These are phyloP conservation scores for Cymbopogon flexuosus DNA, from an alignment of 202 grass and related monocot species.

Conservation along the genomic window DNA sequence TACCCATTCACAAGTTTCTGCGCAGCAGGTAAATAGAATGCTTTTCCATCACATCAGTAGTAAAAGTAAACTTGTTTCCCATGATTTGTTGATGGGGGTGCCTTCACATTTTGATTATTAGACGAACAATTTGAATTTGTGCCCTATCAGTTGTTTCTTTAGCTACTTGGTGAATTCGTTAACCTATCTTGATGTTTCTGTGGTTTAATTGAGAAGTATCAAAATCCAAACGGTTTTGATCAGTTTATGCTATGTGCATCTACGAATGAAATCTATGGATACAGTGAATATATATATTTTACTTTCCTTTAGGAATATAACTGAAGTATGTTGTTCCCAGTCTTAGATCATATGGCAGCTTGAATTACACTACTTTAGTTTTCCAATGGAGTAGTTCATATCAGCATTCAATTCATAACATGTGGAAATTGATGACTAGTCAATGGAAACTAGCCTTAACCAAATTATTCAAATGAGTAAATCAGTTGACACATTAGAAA, in stretches of 20 bases:
- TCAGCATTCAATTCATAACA: too few relatives aligned
- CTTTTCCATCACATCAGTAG: neutral
- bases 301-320: neutral
- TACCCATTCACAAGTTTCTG: conserved; percentile 8
- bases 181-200: neutral
- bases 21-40: neutral
- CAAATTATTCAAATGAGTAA: neutral
- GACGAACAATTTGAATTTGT: neutral
- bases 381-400: neutral
- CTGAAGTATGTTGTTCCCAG: neutral
- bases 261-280: neutral
- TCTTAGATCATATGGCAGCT: neutral
- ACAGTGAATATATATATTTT: neutral
- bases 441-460: neutral
- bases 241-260: neutral
- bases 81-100: neutral
- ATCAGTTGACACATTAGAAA: neutral
- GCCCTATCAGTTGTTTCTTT: neutral
- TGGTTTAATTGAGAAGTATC: neutral
- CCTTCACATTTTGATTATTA: neutral
- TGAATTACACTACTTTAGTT: neutral
- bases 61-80: neutral
- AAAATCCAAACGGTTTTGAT: neutral
- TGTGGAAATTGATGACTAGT: neutral
- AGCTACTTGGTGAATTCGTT: neutral